phyloP scores from a whole-genome alignment of 2,329 filamentous ascomycete genomes.

The Furcasterigmium sp. region DNA sequence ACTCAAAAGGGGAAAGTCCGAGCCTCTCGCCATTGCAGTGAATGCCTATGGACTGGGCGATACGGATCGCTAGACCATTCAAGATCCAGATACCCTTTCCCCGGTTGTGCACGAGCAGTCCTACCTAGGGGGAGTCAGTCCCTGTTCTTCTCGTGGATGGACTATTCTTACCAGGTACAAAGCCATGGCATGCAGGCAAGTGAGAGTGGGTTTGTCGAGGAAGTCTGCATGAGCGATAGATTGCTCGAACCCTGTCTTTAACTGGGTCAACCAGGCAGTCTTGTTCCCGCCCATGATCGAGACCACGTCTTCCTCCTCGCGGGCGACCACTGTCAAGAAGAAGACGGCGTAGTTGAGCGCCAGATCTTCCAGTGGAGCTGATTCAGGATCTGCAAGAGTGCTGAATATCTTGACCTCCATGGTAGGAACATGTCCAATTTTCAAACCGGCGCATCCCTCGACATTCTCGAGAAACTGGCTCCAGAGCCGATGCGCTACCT shows the following conservation, averaged over 20 bases:
- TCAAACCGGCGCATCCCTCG: constrained; percentile 16
- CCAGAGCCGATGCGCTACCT: constrained; percentile 23
- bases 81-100: constrained; percentile 32
- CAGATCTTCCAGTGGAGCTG: constrained; percentile 18
- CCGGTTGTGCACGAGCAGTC: constrained; percentile 24
- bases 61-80: constrained; percentile 37
- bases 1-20: constrained; percentile 34
- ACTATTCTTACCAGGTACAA: constrained; percentile 29
- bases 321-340: constrained; percentile 35
- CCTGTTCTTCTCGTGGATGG: no score
- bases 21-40: constrained; percentile 37
- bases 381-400: constrained; percentile 19
- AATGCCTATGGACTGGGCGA: constrained; percentile 45
- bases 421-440: constrained; percentile 22
- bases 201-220: constrained; percentile 30
- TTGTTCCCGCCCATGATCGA: constrained; percentile 16
- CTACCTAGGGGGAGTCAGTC: constrained; percentile 19
- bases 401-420: constrained; percentile 26
- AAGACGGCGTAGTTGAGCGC: constrained; percentile 45
- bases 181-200: constrained; percentile 26
- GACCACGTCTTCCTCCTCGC: constrained; percentile 30
- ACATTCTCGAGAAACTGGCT: constrained; percentile 20
- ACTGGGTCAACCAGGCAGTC: constrained; percentile 17
- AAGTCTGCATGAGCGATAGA: constrained; percentile 31
- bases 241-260: constrained; percentile 29